phyloP scores from a whole-genome alignment of 305 asterid genomes.

The Ilex paraguariensis region DNA sequence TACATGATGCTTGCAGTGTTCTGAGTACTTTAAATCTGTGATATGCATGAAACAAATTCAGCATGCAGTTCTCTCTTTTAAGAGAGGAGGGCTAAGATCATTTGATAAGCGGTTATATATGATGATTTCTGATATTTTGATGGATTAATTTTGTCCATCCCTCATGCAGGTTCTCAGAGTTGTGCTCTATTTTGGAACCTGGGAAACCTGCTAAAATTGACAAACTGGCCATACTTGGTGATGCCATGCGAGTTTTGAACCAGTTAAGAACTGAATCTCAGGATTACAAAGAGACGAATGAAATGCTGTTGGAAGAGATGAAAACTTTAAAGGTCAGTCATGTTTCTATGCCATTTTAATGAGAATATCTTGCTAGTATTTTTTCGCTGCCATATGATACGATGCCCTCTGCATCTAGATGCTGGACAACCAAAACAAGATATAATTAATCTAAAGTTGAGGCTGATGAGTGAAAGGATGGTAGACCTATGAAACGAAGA shows the following conservation, averaged over 20 bases:
- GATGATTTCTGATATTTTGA: neutral
- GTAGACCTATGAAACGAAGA: no score
- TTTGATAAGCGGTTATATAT: no score
- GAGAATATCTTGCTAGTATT: conserved; percentile 15
- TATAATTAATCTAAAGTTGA: no score
- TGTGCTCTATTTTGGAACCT: conserved; percentile 60
- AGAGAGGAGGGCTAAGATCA: no score
- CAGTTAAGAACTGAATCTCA: conserved; percentile 55
- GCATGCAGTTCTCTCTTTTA: neutral
- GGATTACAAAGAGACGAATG: conserved; percentile 47
- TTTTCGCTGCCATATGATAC: no score
- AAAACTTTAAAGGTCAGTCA: conserved; percentile 43
- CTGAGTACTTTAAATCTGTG: no score
- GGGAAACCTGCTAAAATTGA: conserved; percentile 69
- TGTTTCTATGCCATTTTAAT: neutral
- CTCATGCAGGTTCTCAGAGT: conserved; percentile 53
- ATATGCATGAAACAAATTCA: neutral
- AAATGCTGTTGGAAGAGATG: conserved; percentile 68
- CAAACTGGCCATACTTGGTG: conserved; percentile 64
- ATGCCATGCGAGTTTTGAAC: conserved; percentile 54
- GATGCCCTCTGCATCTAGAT: neutral
- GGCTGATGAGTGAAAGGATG: no score
- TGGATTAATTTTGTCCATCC: conserved; percentile 5
- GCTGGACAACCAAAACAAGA: neutral
- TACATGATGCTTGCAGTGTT: no score